Evolutionary conservation across 495 filamentous ascomycete genomes (phyloP).

Genomic region (Niebla homalea): DNA sequence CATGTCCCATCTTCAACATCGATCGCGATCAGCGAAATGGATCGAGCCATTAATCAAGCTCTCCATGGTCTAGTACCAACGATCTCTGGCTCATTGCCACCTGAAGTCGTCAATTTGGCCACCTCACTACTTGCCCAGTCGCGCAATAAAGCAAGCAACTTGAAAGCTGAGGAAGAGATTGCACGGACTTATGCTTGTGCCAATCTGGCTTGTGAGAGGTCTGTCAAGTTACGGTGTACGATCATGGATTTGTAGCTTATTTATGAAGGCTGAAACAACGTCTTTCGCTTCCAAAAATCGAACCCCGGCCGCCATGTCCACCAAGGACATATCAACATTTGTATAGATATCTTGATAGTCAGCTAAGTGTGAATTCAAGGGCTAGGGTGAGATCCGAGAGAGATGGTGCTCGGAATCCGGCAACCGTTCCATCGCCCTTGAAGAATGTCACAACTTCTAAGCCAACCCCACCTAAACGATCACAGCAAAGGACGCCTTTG

Average conservation of each 20-base stretch:
- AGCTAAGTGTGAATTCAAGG: slow-evolving; percentile 36
- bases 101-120: slow-evolving; percentile 62
- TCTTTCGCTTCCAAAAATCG: slow-evolving; percentile 73
- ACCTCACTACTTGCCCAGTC: slow-evolving; percentile 77
- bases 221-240: background rate
- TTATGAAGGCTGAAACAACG: slow-evolving; percentile 56
- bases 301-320: slow-evolving; percentile 68
- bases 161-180: slow-evolving; percentile 83
- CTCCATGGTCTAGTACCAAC: slow-evolving; percentile 67
- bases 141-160: slow-evolving; percentile 57
- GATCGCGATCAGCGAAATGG: slow-evolving; percentile 48
- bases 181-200: slow-evolving; percentile 79
- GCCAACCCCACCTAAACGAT: slow-evolving; percentile 26
- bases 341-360: slow-evolving; percentile 64
- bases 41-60: slow-evolving; percentile 61
- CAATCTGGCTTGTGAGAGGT: slow-evolving; percentile 84
- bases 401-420: slow-evolving; percentile 14
- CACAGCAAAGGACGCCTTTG: slow-evolving; percentile 20
- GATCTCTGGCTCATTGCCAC: slow-evolving; percentile 55
- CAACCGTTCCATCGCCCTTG: slow-evolving; percentile 22
- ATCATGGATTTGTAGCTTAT: background rate
- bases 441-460: slow-evolving; percentile 20
- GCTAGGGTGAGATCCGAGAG: slow-evolving; percentile 23
- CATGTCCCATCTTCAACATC: no score
- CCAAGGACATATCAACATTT: slow-evolving; percentile 76